Base-by-base conservation (phyloP, 257 asterid genomes). In the Fraxinus anomala region DNA sequence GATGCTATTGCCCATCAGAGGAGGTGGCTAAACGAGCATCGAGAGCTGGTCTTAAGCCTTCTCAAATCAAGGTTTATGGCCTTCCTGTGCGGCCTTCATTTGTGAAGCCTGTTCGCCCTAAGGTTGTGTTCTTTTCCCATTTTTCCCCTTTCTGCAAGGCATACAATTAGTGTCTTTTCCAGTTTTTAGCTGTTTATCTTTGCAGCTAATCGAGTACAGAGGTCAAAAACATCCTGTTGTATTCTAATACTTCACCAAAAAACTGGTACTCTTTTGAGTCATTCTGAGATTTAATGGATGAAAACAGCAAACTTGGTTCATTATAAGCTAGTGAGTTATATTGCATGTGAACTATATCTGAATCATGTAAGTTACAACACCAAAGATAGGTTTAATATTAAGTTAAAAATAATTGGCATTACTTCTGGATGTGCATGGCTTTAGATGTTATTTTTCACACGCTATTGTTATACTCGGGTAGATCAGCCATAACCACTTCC, bases 51-150 rank as follows among this genome's bases (percentile, higher is more conserved):
- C 89, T 96, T 69, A 88, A 89, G 76, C 88, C 88, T 76, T 80
- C 94, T 72, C 99, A 96, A 82, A 89, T 91, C 63, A 93, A 93
- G 90, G 94, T 96, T 74, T 92, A 84, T 72, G 99, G 99, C 70
- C 99, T 96, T 83, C 98, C 99, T 5, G 97, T 96, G 36, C 89
- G 99, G 49, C 99, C 99, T 77, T 93, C 98, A 17, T 96, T 96
- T 83, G 97, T 93, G 80, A 96, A 96, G 87, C 87, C 95, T 59
- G 91, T 96, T 80, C 87, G 76, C 71, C 91, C 95, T 24, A 90
- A 96, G 99, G 99, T 93, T 79, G 68, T 72, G 73, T 39, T 77
- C 33, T 68, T 8, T 73, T 42, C 31, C 68, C 34, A 9, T n/a
- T 0, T 69, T 61, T 65, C 17, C 65, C 69, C 54, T 66, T 44